Percentiles rank a stretch among this genome's conserved stretches.
These are phyloP conservation scores for Cicer arietinum DNA, from an alignment of 306 rosid genomes.

Conservation along the genomic window DNA sequence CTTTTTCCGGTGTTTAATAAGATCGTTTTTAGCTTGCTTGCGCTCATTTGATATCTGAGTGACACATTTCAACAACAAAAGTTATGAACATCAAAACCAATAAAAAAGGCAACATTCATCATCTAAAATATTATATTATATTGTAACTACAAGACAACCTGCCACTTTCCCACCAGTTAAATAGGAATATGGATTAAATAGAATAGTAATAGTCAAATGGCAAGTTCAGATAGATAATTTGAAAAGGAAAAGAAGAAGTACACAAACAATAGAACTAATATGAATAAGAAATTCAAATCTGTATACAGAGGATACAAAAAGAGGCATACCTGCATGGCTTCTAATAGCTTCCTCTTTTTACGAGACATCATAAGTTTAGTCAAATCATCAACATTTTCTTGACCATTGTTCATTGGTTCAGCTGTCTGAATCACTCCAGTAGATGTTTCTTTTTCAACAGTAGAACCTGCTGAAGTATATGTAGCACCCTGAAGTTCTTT, in stretches of 20 bases:
- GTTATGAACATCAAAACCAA: slow-evolving; percentile 15
- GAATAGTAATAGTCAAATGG: no score
- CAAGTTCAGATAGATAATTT: no score
- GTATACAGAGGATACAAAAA: neutral
- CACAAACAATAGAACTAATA: neutral
- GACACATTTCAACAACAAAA: slow-evolving; percentile 2
- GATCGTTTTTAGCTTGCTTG: slow-evolving; percentile 56
- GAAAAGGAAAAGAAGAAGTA: neutral
- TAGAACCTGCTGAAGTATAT: slow-evolving; percentile 48
- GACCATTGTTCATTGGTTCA: slow-evolving; percentile 48
- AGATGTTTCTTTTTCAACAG: slow-evolving; percentile 50
- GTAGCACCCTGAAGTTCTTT: slow-evolving; percentile 68
- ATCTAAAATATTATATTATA: no score
- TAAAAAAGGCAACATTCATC: neutral
- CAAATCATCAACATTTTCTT: slow-evolving; percentile 55
- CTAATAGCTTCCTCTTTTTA: slow-evolving; percentile 60
- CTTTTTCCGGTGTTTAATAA: slow-evolving; percentile 67
- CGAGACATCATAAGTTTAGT: slow-evolving; percentile 55
- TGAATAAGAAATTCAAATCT: neutral
- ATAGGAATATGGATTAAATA: no score
- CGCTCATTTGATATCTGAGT: slow-evolving; percentile 66
- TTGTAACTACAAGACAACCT: no score
- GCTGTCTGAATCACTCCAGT: slow-evolving; percentile 41
- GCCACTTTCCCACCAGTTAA: no score
- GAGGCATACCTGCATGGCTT: slow-evolving; percentile 73